phyloP scores from a whole-genome alignment of 805 yeast genomes.

The Kockiozyma suomiensis region DNA sequence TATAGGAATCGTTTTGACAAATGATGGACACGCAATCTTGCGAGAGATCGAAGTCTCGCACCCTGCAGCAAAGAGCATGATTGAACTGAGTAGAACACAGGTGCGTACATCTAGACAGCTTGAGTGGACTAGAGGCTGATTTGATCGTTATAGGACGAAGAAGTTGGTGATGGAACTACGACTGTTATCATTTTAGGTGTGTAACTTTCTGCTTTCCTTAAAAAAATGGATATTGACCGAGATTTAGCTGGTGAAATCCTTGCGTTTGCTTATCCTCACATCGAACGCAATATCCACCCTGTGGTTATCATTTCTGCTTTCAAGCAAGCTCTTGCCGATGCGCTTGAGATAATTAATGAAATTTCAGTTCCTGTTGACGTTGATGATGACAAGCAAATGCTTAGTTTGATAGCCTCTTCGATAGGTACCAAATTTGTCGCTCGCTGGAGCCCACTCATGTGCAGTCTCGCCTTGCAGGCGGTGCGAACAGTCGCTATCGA shows the following conservation, averaged over 20 bases:
- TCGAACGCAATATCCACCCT: conserved; percentile 94
- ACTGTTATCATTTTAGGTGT: conserved; percentile 78
- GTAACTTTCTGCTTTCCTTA: background rate
- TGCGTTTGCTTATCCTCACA: conserved; percentile 90
- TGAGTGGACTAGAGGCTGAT: background rate
- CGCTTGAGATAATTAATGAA: conserved; percentile 79
- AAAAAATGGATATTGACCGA: background rate
- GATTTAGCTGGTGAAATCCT: conserved; percentile 84
- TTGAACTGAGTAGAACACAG: conserved; percentile 85
- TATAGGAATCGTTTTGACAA: conserved; percentile 86
- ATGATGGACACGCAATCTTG: conserved; percentile 97
- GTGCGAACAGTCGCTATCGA: conserved; percentile 77
- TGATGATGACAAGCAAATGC: conserved; percentile 82
- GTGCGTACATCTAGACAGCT: conserved; percentile 6
- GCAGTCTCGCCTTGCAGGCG: conserved; percentile 81
- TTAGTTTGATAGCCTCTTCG: conserved; percentile 80
- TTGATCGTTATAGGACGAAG: conserved; percentile 74
- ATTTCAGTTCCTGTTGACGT: conserved; percentile 84
- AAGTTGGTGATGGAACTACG: conserved; percentile 98
- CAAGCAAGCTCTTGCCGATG: conserved; percentile 87
- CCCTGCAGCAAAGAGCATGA: conserved; percentile 99
- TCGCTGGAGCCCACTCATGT: conserved; percentile 90
- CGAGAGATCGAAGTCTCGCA: conserved; percentile 94
- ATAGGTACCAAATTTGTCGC: conserved; percentile 95
- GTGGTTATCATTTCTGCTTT: conserved; percentile 93